Evolutionary conservation across 345 rosid species (phyloP), one percentile per base, ranked within the genome.

Genomic region (Capsella bursapastoris): DNA sequence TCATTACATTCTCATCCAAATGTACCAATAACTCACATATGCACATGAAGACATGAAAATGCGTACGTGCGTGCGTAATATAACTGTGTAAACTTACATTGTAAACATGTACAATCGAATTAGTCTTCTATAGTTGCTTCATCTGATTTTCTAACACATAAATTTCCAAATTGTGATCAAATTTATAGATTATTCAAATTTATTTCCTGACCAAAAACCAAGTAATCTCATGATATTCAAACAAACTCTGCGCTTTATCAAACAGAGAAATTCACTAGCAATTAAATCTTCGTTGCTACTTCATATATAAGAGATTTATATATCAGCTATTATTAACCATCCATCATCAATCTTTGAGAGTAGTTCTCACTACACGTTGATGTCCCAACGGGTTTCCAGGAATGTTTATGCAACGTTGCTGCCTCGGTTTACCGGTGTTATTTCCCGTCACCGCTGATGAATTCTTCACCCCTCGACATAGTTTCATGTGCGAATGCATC

Each of bases 401-500:
- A 41, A 55, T 56, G 52, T 62, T 69, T 45, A 51, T 69, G 70
- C 79, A 76, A 6, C 75, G 70, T 69, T 62, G 74, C 58, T 53
- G 70, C 59, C 31, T 76, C 4, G 44, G 58, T 63, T 55, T 76
- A 69, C 11, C 28, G 28, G 51, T 41, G 15, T 62, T 69, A 13
- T 55, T 56, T 0, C 52, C 71, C 8, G 55, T 68, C 40, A 25
- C 16, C 0, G 74, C 40, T 2, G 64, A 61, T 48, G 65, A 63
- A 28, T 68, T 58, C 80, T 82, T 91, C 78, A 74, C 70, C 75
- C 96, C 89, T 73, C 60, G 78, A 73, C 96, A 91, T 6, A 83
- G 61, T 77, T 82, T 85, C 97, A 91, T 91, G 79, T 91, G 93
- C 12, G 84, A 76, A 70, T 88, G 88, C 85, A 88, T 40, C 77